A percentile compares a stretch with the other conserved stretches of the same genome.
phyloP scores from a whole-genome alignment of 257 asterid genomes.

The Schizonepeta tenuifolia region DNA sequence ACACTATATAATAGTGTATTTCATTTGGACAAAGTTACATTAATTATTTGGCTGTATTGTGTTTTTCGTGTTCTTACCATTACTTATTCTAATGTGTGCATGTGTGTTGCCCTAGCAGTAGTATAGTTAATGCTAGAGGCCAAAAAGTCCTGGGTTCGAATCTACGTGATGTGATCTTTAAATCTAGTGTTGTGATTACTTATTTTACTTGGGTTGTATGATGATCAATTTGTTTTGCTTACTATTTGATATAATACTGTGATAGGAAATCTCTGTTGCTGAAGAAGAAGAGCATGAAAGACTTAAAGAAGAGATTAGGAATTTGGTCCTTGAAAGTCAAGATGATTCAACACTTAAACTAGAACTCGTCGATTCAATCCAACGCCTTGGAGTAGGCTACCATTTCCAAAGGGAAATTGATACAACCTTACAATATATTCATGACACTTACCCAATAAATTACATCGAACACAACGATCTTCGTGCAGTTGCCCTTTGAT shows the following conservation, averaged over 20 bases:
- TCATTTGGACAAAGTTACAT: no score
- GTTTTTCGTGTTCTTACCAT: no score
- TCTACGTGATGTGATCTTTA: no score
- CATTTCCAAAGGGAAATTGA: constrained; percentile 19
- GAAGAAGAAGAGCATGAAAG: not conserved
- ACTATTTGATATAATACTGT: not conserved
- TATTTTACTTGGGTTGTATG: no score
- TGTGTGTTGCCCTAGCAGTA: no score
- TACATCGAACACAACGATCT: not conserved
- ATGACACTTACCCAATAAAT: not conserved
- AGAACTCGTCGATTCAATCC: constrained; percentile 10
- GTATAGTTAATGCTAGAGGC: no score
- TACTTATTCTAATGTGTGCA: no score
- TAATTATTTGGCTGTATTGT: no score
- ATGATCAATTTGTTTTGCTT: no score
- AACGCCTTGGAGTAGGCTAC: constrained; percentile 21
- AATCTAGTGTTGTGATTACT: no score
- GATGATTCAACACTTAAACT: not conserved
- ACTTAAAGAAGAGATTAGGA: not conserved
- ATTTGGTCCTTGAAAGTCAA: not conserved
- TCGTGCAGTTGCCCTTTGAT: not conserved
- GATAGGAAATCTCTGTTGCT: not conserved
- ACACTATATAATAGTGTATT: no score
- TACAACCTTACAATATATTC: not conserved
- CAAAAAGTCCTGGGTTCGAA: no score